Base-by-base conservation (phyloP, 1,284 basidiomycete genomes). In the Quambalaria eucalypti region DNA sequence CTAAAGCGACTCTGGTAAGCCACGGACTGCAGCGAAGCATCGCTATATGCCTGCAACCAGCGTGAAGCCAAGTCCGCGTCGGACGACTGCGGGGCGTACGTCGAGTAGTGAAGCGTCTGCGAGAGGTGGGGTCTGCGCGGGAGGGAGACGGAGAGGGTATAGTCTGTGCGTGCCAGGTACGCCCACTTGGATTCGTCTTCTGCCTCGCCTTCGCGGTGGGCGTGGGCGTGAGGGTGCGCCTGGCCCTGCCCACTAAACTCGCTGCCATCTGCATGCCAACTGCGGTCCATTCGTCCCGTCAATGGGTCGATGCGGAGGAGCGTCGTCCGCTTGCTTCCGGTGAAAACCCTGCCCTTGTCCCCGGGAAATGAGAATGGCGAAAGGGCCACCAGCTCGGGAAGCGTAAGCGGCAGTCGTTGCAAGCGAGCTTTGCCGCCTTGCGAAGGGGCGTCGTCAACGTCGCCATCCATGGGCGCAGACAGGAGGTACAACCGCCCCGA, bases 361-460 rank as follows among this genome's bases (percentile, higher is more conserved):
- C 82, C 82, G 14, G 82, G 78, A 57, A 89, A 87, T 38, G 81
- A 85, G 72, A 89, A 90, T 0, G 90, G 89, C 1, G 87, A 88
- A 76, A 88, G 80, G 60, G 90, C 86, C 59, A 92, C 88, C 31
- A 93, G 81, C 74, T 93, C 86, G 0, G 87, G 79, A 82, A 93
- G 85, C 28, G 87, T 84, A 60, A 90, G 83, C 0, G 88, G 87
- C 55, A 93, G 84, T 40, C 87, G 86, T 67, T 90, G 47, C 87
- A 74, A 60, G 23, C 65, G 60, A 0, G 68, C 65, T 23, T 47
- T 46, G 12, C 55, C 60, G 25, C 48, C 55, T 2, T 57, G 55
- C 14, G 10, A 10, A 16, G 50, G 16, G 28, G 9, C 33, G 26
- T 10, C 50, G 14, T 23, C 29, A 14, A 40, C 31, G 38, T 26